A percentile compares a stretch with the other conserved stretches of the same genome.
Conservation (phyloP, 2,329 filamentous ascomycete genomes). For the Colletotrichum tropicicola region DNA sequence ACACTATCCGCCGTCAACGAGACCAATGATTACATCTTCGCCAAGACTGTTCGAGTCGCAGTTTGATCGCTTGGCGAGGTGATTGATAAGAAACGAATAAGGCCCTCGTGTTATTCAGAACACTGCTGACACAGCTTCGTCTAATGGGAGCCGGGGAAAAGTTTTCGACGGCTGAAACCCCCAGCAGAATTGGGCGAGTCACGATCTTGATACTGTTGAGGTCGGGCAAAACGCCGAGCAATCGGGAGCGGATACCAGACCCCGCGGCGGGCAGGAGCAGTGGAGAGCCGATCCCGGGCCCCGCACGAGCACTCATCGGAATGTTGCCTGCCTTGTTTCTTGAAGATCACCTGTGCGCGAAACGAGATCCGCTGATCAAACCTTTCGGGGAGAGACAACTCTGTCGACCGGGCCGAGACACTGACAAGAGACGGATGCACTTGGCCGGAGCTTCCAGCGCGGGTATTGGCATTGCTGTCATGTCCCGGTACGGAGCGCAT, state of each 20-base stretch:
- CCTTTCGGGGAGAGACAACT: no score
- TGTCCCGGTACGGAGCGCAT: no score
- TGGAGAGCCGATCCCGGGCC: conserved; percentile 17
- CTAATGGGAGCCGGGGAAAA: not conserved
- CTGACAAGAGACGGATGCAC: not conserved
- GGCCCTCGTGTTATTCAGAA: no score
- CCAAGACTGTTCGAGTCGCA: conserved; percentile 45
- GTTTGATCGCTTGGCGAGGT: not conserved
- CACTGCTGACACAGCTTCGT: not conserved
- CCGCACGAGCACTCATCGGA: conserved; percentile 13
- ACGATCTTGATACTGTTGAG: not conserved
- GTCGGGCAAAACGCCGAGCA: conserved; percentile 1
- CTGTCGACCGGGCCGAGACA: not conserved
- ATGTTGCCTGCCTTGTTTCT: conserved; percentile 11
- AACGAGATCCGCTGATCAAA: conserved; percentile 17
- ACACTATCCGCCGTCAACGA: no score
- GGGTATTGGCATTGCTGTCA: no score
- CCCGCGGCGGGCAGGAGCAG: not conserved
- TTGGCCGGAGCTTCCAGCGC: not conserved
- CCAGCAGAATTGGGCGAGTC: not conserved
- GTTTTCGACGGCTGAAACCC: not conserved
- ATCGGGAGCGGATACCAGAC: not conserved
- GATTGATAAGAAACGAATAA: not conserved
- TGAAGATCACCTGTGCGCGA: conserved; percentile 21
- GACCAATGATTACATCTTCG: conserved; percentile 54